Base-by-base conservation (phyloP, 2,329 filamentous ascomycete species). In the Scedosporium minutisporum region DNA sequence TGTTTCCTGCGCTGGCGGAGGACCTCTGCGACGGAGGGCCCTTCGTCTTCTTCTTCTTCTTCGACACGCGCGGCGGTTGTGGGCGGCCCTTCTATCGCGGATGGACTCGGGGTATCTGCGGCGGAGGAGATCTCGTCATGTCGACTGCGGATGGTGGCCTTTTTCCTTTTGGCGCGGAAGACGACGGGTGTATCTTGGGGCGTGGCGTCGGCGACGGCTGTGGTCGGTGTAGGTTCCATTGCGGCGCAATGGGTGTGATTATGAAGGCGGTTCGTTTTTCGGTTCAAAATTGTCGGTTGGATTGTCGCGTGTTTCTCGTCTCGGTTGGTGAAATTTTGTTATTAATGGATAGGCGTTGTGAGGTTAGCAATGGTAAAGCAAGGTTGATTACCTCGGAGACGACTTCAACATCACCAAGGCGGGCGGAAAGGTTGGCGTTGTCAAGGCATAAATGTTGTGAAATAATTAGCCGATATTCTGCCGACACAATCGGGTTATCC, bases 151-250 rank as follows among this genome's bases (percentile, higher is more conserved):
- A 69, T 57, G 61, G 82, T 83, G 25, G 64, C 62, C 42, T 59
- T 63, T 73, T 86, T 87, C 72, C 86, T 87, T 64, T 76, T 69
- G 33, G 74, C 76, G 46, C 84, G 82, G 67, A 87, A 87, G 38
- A 82, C 72, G 41, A 84, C 72, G 12, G 65, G 3, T 57, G 69
- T 27, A 67, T 48, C 12, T 66, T 62, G 14, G 27, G 65, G 2
- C 10, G 33, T 38, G 67, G 51, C 6, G 66, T 63, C 16, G 29
- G 46, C 21, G 60, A 29, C 10, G 61, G 64, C 18, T 73, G 69
- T 53, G 66, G 64, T 58, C 64, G 29, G 25, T 65, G 62, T 21
- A 67, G 46, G 16, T 69, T 66, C 71, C 71, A 72, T 4, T 62
- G 62, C 51, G 23, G 60, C 46, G n/a, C 18, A 55, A 23, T 55